phyloP scores from a whole-genome alignment of 768 basidiomycete species.

The Baorangia bicolor region DNA sequence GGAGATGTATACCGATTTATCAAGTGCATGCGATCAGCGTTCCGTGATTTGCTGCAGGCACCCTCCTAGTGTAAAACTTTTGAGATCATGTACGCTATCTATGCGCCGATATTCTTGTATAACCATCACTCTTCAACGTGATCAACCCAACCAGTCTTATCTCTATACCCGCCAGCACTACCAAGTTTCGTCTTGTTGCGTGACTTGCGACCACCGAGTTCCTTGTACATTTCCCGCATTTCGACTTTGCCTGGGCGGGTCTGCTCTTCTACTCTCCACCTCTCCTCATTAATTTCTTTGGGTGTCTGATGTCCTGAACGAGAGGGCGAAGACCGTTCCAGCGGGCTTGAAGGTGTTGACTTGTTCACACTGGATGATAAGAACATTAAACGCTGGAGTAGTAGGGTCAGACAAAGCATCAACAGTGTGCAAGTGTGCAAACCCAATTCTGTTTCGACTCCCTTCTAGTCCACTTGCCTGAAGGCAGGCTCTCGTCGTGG shows the following conservation, averaged over 20 bases:
- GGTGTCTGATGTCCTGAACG: constrained; percentile 75
- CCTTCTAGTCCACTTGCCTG: constrained; percentile 87
- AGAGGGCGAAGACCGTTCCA: constrained; percentile 50
- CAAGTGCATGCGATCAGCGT: constrained; percentile 58
- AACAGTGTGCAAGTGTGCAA: constrained; percentile 8
- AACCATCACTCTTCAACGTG: constrained; percentile 29
- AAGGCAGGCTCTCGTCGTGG: constrained; percentile 71
- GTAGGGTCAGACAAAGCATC: constrained; percentile 1
- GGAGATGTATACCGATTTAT: constrained; percentile 73
- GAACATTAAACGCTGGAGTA: constrained; percentile 52
- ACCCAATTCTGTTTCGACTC: constrained; percentile 97
- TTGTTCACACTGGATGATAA: constrained; percentile 41
- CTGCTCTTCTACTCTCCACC: constrained; percentile 58
- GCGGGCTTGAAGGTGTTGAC: constrained; percentile 40
- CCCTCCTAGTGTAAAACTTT: not conserved
- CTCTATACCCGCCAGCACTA: constrained; percentile 57
- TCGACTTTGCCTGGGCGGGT: constrained; percentile 70
- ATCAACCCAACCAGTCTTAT: constrained; percentile 76
- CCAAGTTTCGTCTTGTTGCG: constrained; percentile 75
- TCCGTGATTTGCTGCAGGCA: constrained; percentile 30
- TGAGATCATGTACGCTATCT: not conserved
- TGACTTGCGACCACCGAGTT: constrained; percentile 81
- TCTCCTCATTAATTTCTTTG: constrained; percentile 73
- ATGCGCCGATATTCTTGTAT: not conserved
- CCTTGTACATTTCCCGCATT: constrained; percentile 92